These are phyloP conservation scores for Candida ascalaphidarum DNA, from an alignment of 805 yeast species.

Conservation along the genomic window DNA sequence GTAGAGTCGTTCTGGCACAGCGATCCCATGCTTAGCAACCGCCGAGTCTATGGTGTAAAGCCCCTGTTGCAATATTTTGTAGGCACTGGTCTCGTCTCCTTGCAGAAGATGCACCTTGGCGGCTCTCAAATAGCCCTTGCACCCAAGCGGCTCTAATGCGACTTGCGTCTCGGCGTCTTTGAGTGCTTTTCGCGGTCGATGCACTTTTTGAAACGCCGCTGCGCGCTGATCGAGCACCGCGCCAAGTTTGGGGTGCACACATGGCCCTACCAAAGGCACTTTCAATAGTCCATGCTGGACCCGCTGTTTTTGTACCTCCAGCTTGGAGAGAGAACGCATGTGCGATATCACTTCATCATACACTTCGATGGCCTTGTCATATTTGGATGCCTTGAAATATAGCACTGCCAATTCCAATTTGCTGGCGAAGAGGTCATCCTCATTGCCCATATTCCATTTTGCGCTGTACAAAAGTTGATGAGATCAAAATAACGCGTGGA, in stretches of 20 bases:
- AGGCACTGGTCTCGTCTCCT: constrained; percentile 24
- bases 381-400: constrained; percentile 22
- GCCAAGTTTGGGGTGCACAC: constrained; percentile 27
- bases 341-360: constrained; percentile 17
- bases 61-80: constrained; percentile 27
- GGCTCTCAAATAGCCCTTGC: constrained; percentile 41
- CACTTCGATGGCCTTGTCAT: constrained; percentile 15
- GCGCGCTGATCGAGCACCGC: constrained; percentile 38
- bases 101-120: constrained; percentile 24
- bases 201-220: constrained; percentile 37
- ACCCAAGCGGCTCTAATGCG: constrained; percentile 32
- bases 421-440: constrained; percentile 17
- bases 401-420: constrained; percentile 20
- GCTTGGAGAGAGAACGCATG: constrained; percentile 8
- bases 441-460: no score
- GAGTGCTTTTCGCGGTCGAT: constrained; percentile 25
- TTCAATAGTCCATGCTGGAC: no score
- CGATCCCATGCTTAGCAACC: constrained; percentile 13
- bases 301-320: no score
- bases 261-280: constrained; percentile 19
- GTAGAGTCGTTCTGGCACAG: constrained; percentile 24
- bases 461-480: no score
- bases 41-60: constrained; percentile 25
- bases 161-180: constrained; percentile 28
- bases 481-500: no score